phyloP scores from a whole-genome alignment of 2,329 filamentous ascomycete genomes.

The Phyllosticta citriasiana region DNA sequence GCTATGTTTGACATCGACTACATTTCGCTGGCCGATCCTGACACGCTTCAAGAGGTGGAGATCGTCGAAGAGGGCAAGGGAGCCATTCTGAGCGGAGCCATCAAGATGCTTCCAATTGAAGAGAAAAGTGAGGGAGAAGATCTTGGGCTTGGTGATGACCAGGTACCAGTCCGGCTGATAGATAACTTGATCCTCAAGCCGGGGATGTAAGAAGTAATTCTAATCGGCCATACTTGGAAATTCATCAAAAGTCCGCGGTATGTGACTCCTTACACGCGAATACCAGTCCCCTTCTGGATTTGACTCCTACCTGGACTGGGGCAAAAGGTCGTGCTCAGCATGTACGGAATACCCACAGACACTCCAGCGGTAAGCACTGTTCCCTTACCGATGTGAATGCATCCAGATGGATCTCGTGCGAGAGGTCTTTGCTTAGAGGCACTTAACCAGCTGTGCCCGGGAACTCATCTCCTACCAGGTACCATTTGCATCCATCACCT shows the following conservation, averaged over 20 bases:
- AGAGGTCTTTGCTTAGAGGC: no score
- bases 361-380: background rate
- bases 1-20: slow-evolving; percentile 81
- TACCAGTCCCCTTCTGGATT: background rate
- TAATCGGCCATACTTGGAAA: background rate
- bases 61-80: slow-evolving; percentile 59
- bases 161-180: slow-evolving; percentile 75
- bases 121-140: slow-evolving; percentile 60
- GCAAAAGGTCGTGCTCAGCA: background rate
- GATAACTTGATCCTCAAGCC: slow-evolving; percentile 70
- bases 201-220: background rate
- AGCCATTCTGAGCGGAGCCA: slow-evolving; percentile 77
- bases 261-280: background rate
- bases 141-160: slow-evolving; percentile 57
- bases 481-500: no score
- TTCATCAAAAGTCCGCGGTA: background rate
- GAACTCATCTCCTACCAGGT: no score
- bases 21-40: slow-evolving; percentile 78
- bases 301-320: background rate
- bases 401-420: no score
- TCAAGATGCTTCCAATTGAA: slow-evolving; percentile 81
- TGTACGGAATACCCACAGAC: no score
- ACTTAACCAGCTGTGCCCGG: no score
- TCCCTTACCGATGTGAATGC: no score
- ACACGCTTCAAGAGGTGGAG: slow-evolving; percentile 69